These are phyloP conservation scores for Hippophae gyantsensis DNA, from an alignment of 306 rosid species.

Conservation along the genomic window DNA sequence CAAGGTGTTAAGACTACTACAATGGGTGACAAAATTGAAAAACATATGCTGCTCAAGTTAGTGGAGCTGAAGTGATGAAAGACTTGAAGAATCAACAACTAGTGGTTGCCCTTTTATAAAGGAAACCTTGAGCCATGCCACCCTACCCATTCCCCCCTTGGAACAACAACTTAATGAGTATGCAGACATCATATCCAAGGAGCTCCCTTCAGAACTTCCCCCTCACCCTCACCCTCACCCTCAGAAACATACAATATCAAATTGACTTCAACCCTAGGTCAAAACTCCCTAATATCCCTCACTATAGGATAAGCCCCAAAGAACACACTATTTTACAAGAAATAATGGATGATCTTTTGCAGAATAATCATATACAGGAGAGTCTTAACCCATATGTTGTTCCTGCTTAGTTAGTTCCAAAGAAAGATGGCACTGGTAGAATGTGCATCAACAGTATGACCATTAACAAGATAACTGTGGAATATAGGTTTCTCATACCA, in stretches of 20 bases:
- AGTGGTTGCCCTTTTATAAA: too few relatives aligned
- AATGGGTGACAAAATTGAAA: not conserved
- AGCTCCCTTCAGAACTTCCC: not conserved
- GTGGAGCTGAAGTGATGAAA: not conserved
- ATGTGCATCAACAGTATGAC: not conserved
- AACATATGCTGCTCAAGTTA: not conserved
- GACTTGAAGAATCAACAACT: not conserved
- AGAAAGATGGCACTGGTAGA: not conserved
- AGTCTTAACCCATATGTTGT: not conserved
- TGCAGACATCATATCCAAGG: not conserved
- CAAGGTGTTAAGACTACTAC: not conserved
- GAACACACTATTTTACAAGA: not conserved
- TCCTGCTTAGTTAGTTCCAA: not conserved
- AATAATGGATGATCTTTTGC: not conserved
- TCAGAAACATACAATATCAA: not conserved
- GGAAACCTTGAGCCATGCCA: not conserved
- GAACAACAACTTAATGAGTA: too few relatives aligned
- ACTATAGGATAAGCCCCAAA: not conserved
- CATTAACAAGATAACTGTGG: slow-evolving; percentile 1
- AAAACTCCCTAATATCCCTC: not conserved
- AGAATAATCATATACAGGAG: not conserved
- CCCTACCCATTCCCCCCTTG: too few relatives aligned
- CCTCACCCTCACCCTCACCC: not conserved
- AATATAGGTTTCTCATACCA: not conserved
- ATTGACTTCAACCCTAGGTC: not conserved